Percentiles rank a stretch among this genome's conserved stretches.
Conservation (phyloP, 2,329 filamentous ascomycete species). For the Epichloe sp. region DNA sequence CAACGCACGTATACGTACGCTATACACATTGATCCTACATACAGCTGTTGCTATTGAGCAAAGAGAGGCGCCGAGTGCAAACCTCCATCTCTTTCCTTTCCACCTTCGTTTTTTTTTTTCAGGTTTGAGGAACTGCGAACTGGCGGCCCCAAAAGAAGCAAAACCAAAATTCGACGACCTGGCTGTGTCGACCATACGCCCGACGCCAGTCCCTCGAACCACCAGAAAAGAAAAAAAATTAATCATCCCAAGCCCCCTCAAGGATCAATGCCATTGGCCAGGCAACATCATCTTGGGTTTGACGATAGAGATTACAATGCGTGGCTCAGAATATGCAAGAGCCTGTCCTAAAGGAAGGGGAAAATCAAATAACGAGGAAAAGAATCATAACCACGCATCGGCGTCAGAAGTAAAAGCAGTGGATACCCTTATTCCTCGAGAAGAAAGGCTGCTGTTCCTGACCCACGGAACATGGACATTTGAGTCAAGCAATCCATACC, state of each 20-base stretch:
- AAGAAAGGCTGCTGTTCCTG: neutral
- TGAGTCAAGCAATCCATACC: constrained; percentile 2
- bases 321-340: constrained; percentile 1
- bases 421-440: neutral
- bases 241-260: neutral
- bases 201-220: neutral
- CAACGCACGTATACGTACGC: too few species aligned
- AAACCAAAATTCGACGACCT: neutral
- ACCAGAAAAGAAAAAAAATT: neutral
- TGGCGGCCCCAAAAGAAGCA: neutral
- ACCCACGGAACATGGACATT: neutral
- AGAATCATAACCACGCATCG: neutral
- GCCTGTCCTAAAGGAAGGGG: neutral
- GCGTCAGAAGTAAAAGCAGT: neutral
- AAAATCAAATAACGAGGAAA: neutral
- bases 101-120: neutral
- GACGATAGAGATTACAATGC: neutral
- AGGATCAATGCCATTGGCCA: neutral
- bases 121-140: neutral
- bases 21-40: constrained; percentile 2
- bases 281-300: neutral
- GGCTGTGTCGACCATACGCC: constrained; percentile 1
- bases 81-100: neutral
- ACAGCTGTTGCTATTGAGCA: neutral
- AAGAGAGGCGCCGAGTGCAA: neutral